phyloP scores from a whole-genome alignment of 805 yeast species.

The Suhomyces sp. region DNA sequence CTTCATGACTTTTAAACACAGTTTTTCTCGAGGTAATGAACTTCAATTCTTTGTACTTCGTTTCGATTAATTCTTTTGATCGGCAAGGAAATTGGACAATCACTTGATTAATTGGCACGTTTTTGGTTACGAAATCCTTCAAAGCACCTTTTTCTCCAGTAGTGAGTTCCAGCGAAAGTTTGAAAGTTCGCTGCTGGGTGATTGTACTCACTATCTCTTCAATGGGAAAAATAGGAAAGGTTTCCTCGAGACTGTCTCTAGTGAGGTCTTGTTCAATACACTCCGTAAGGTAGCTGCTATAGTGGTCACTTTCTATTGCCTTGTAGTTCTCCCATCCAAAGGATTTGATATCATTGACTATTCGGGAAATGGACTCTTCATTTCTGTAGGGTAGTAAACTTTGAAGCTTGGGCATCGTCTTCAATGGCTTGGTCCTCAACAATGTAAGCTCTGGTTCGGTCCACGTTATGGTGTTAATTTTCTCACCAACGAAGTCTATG shows the following conservation, averaged over 20 bases:
- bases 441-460: too few relatives aligned
- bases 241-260: neutral
- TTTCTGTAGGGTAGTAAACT: slow-evolving; percentile 3
- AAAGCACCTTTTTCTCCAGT: slow-evolving; percentile 24
- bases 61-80: slow-evolving; percentile 18
- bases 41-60: slow-evolving; percentile 22
- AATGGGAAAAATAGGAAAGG: slow-evolving; percentile 3
- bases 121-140: slow-evolving; percentile 15
- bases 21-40: slow-evolving; percentile 26
- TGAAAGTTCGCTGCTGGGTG: neutral
- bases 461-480: too few relatives aligned
- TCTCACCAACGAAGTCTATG: too few relatives aligned
- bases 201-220: slow-evolving; percentile 8
- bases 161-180: slow-evolving; percentile 18
- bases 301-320: too few relatives aligned
- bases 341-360: too few relatives aligned
- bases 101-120: slow-evolving; percentile 14
- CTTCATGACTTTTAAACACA: slow-evolving; percentile 28
- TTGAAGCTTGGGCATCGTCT: neutral
- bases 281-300: too few relatives aligned
- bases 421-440: neutral
- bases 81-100: slow-evolving; percentile 26
- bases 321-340: too few relatives aligned
- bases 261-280: slow-evolving; percentile 7
- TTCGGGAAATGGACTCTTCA: slow-evolving; percentile 3